phyloP scores from a whole-genome alignment of 164 flowering plant genomes.

The Hamamelis virginiana region DNA sequence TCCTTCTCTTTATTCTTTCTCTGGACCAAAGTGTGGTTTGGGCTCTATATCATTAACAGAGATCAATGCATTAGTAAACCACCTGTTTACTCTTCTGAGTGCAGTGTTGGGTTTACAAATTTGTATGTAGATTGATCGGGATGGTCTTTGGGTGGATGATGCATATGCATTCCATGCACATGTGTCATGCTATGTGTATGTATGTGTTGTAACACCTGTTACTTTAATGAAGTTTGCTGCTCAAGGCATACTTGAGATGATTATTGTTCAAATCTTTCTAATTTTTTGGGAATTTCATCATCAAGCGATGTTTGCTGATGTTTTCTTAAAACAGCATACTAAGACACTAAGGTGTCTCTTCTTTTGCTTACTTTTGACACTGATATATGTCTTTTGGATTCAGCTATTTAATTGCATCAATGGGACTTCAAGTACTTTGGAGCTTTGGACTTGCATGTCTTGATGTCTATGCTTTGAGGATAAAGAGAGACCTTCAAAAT shows the following conservation, averaged over 20 bases:
- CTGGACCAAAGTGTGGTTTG: background rate
- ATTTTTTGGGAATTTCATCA: too few species aligned
- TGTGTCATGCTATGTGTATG: too few species aligned
- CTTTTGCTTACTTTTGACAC: conserved; percentile 1
- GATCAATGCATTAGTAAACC: too few species aligned
- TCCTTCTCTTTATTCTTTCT: background rate
- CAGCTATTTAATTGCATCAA: conserved; percentile 88
- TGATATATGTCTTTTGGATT: conserved; percentile 15
- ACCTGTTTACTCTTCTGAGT: too few species aligned
- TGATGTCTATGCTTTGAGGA: conserved; percentile 68
- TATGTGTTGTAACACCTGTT: background rate
- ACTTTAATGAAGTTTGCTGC: too few species aligned
- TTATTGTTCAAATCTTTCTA: too few species aligned
- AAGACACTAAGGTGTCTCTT: background rate
- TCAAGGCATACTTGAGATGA: background rate
- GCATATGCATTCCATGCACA: too few species aligned
- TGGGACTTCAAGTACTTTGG: conserved; percentile 88
- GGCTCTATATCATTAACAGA: too few species aligned
- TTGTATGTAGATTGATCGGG: too few species aligned
- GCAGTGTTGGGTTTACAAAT: too few species aligned
- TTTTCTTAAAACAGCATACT: background rate
- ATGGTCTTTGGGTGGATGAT: too few species aligned
- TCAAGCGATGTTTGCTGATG: background rate
- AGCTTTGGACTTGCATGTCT: conserved; percentile 85
- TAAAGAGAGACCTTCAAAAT: conserved; percentile 66